Conservation (phyloP, 2,329 filamentous ascomycete genomes). For the Aspergillus japonicus region DNA sequence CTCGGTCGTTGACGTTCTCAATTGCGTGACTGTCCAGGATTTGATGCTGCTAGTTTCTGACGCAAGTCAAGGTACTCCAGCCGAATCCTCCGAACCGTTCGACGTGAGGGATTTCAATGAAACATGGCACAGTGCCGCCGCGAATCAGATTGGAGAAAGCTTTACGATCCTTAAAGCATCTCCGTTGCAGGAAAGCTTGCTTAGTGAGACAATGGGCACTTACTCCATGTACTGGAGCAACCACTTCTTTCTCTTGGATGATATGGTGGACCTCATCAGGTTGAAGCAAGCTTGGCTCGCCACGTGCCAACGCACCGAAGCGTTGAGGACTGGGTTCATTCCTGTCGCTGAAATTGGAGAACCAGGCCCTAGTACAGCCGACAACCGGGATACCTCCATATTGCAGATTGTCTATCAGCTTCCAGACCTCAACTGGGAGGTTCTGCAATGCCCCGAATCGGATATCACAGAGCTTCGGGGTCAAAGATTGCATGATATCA, state of each 20-base stretch:
- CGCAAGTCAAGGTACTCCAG: not conserved
- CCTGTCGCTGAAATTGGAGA: constrained; percentile 28
- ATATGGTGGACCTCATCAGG: constrained; percentile 26
- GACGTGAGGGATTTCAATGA: constrained; percentile 25
- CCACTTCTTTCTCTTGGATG: constrained; percentile 35
- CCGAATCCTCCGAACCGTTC: constrained; percentile 6
- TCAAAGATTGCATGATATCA: constrained; percentile 24
- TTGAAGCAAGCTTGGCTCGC: constrained; percentile 36
- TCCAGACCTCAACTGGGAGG: constrained; percentile 28
- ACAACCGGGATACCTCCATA: constrained; percentile 21
- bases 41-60: constrained; percentile 18
- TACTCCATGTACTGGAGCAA: constrained; percentile 43
- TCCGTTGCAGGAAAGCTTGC: constrained; percentile 40
- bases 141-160: constrained; percentile 17
- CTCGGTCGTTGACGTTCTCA: constrained; percentile 31
- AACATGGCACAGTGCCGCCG: constrained; percentile 20
- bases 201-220: constrained; percentile 42
- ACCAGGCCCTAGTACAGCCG: not conserved
- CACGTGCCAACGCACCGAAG: constrained; percentile 31
- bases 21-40: constrained; percentile 30
- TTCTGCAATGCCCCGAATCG: constrained; percentile 14
- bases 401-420: constrained; percentile 31
- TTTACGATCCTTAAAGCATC: constrained; percentile 31
- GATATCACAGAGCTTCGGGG: constrained; percentile 16
- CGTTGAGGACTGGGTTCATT: constrained; percentile 39